These are phyloP conservation scores for Tubosaeta sp. DNA, from an alignment of 768 basidiomycete genomes.

Conservation along the genomic window DNA sequence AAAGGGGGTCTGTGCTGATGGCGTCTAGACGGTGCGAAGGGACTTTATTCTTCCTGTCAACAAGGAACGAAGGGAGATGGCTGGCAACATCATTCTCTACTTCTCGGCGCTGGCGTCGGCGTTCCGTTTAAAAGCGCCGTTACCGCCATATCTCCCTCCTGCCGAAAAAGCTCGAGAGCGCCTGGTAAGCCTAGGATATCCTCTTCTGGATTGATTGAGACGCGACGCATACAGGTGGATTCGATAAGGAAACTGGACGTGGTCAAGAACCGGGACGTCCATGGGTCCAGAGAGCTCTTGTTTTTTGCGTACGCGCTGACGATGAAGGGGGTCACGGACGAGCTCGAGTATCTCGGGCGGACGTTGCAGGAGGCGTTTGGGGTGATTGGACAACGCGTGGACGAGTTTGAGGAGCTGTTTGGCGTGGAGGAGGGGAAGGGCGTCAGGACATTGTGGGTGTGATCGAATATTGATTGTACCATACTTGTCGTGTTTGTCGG, in stretches of 20 bases:
- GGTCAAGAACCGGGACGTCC: conserved; percentile 77
- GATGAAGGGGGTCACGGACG: conserved; percentile 91
- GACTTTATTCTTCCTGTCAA: conserved; percentile 94
- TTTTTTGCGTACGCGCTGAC: conserved; percentile 93
- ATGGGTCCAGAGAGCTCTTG: conserved; percentile 79
- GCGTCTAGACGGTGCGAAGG: conserved; percentile 61
- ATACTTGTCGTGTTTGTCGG: too few species aligned
- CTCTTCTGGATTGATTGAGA: not conserved
- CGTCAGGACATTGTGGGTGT: not conserved
- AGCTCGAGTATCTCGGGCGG: conserved; percentile 77
- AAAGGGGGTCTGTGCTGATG: not conserved
- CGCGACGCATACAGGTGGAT: conserved; percentile 48
- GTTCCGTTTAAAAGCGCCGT: conserved; percentile 80
- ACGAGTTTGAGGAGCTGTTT: conserved; percentile 84
- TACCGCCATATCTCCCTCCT: conserved; percentile 96
- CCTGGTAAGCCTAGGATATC: conserved; percentile 45
- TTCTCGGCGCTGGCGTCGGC: conserved; percentile 77
- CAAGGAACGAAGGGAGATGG: conserved; percentile 87
- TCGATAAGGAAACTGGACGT: conserved; percentile 84
- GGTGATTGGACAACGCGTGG: conserved; percentile 77
- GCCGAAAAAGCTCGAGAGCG: conserved; percentile 80
- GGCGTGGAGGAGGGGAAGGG: conserved; percentile 10
- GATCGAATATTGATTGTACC: not conserved
- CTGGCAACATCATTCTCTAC: conserved; percentile 89
- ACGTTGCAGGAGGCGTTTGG: conserved; percentile 90